Conservation (phyloP, 2,329 filamentous ascomycete species). For the Diaporthe sp. region DNA sequence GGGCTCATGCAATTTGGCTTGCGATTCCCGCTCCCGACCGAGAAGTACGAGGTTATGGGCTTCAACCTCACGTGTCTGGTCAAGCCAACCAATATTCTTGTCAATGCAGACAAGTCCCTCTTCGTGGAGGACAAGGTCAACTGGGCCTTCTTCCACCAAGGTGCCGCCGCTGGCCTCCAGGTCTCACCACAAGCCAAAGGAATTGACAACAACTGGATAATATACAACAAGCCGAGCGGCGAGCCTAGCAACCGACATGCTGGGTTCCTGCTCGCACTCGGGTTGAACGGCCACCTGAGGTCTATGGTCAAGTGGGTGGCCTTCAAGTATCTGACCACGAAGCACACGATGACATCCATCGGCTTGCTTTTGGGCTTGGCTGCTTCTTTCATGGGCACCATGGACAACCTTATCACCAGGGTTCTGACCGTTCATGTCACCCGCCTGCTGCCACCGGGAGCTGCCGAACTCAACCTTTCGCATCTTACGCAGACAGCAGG, state of each 20-base stretch:
- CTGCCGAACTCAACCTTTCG: slow-evolving; percentile 93
- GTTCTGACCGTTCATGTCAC: slow-evolving; percentile 96
- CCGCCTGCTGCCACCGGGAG: slow-evolving; percentile 89
- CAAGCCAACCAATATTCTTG: slow-evolving; percentile 89
- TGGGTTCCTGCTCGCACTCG: slow-evolving; percentile 89
- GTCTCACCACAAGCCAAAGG: slow-evolving; percentile 91
- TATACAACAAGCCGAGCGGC: slow-evolving; percentile 90
- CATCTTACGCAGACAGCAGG: slow-evolving; percentile 94
- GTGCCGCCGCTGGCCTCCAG: slow-evolving; percentile 89
- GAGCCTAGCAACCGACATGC: slow-evolving; percentile 97
- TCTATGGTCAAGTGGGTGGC: slow-evolving; percentile 97
- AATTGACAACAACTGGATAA: slow-evolving; percentile 98
- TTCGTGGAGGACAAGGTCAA: slow-evolving; percentile 97
- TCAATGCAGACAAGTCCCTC: slow-evolving; percentile 87
- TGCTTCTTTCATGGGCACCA: slow-evolving; percentile 93
- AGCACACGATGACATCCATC: slow-evolving; percentile 99
- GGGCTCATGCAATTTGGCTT: slow-evolving; percentile 90
- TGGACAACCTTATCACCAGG: slow-evolving; percentile 95
- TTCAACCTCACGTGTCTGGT: slow-evolving; percentile 94
- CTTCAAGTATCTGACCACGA: slow-evolving; percentile 98
- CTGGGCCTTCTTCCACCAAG: slow-evolving; percentile 98
- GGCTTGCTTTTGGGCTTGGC: slow-evolving; percentile 92
- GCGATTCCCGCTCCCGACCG: slow-evolving; percentile 88
- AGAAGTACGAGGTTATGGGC: slow-evolving; percentile 88
- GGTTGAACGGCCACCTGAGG: slow-evolving; percentile 94